phyloP scores from a whole-genome alignment of 2,329 filamentous ascomycete genomes.

The Hysterium pulicare region DNA sequence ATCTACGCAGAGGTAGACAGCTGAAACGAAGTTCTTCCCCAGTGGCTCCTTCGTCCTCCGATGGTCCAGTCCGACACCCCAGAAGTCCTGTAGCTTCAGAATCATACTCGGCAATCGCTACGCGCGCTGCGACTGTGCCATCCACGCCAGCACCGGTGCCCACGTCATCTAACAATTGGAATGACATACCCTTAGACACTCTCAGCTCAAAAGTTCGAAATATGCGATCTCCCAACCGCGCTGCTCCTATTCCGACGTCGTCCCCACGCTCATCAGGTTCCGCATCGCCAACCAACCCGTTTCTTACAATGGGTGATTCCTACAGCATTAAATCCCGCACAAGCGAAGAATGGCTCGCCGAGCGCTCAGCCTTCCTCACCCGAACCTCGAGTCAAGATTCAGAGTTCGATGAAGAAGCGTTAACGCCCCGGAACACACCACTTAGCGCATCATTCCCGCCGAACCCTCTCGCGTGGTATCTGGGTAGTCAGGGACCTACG shows the following conservation, averaged over 20 bases:
- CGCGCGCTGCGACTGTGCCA: too few relatives aligned
- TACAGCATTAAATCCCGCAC: constrained; percentile 5
- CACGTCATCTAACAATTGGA: too few relatives aligned
- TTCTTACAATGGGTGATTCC: not conserved
- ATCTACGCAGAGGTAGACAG: too few relatives aligned
- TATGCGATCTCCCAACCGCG: not conserved
- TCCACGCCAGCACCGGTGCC: too few relatives aligned
- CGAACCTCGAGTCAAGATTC: not conserved
- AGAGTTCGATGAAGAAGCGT: constrained; percentile 1
- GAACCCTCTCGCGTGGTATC: not conserved
- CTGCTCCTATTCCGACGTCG: not conserved
- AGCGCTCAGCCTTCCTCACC: constrained; percentile 12
- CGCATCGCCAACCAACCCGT: not conserved
- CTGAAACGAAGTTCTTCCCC: too few relatives aligned
- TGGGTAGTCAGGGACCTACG: not conserved
- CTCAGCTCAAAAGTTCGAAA: too few relatives aligned
- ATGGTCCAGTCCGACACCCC: too few relatives aligned
- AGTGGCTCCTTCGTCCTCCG: too few relatives aligned
- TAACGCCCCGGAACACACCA: not conserved
- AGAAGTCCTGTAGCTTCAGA: too few relatives aligned
- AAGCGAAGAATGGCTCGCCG: constrained; percentile 9
- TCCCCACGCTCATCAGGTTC: not conserved
- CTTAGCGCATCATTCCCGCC: not conserved
- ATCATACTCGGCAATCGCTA: too few relatives aligned
- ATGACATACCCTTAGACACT: not conserved